A percentile compares a stretch with the other conserved stretches of the same genome.
phyloP scores from a whole-genome alignment of 345 rosid genomes.

The Lepidium africanum region DNA sequence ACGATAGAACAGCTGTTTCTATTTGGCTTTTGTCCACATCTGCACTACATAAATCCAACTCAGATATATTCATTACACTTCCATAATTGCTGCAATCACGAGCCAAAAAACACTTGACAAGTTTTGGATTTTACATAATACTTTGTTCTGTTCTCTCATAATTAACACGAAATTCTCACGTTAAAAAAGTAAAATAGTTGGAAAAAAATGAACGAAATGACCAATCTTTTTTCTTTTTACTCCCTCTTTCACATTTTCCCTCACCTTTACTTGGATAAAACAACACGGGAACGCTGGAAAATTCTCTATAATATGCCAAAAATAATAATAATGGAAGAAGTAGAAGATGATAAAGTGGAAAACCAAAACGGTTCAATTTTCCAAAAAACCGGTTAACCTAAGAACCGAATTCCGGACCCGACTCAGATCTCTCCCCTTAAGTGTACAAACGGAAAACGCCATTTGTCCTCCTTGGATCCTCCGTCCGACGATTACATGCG shows the following conservation, averaged over 20 bases:
- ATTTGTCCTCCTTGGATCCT: constrained; percentile 21
- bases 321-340: too few species aligned
- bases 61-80: not conserved
- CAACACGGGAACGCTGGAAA: not conserved
- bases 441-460: constrained; percentile 27
- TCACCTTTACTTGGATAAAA: not conserved
- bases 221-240: not conserved
- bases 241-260: not conserved
- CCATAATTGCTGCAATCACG: not conserved
- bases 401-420: constrained; percentile 29
- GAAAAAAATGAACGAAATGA: not conserved
- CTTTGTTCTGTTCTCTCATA: not conserved
- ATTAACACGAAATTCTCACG: not conserved
- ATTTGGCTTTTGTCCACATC: constrained; percentile 11
- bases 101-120: not conserved
- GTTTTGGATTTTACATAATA: not conserved
- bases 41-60: not conserved
- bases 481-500: constrained; percentile 30
- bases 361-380: constrained; percentile 18
- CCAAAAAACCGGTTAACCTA: constrained; percentile 25
- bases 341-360: not conserved
- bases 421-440: constrained; percentile 21
- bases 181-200: not conserved
- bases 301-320: not conserved
- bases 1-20: constrained; percentile 12